phyloP scores from a whole-genome alignment of 176 grass and related monocot genomes.

The Oryza longistaminata region DNA sequence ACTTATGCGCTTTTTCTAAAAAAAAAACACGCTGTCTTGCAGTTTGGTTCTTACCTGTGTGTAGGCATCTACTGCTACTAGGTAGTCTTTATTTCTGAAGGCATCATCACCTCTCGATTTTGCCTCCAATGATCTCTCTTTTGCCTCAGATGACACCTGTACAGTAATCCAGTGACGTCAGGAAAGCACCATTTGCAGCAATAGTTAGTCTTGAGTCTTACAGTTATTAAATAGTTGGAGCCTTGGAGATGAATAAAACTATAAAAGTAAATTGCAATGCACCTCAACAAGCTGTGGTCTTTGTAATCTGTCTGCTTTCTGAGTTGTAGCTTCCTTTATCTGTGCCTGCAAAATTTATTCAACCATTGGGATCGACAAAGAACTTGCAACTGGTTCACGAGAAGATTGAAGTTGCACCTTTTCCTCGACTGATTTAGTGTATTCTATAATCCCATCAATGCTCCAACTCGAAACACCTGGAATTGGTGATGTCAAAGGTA shows the following conservation, averaged over 20 bases:
- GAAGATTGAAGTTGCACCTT: constrained; percentile 47
- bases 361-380: not conserved
- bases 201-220: not conserved
- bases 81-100: constrained; percentile 81
- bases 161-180: too few species aligned
- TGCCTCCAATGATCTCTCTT: constrained; percentile 75
- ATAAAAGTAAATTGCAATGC: not conserved
- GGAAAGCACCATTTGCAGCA: not conserved
- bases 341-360: constrained; percentile 46
- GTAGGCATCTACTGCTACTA: constrained; percentile 78
- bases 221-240: not conserved
- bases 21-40: not conserved
- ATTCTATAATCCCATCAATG: constrained; percentile 66
- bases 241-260: not conserved
- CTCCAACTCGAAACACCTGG: constrained; percentile 68
- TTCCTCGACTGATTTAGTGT: constrained; percentile 54
- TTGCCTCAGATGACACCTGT: constrained; percentile 78
- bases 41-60: constrained; percentile 57
- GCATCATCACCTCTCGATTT: constrained; percentile 88
- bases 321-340: constrained; percentile 36
- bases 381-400: not conserved
- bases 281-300: constrained; percentile 62
- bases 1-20: not conserved
- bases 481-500: constrained; percentile 71
- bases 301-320: constrained; percentile 29